Conservation (phyloP, 306 rosid species). For the Inga leiocalycina region DNA sequence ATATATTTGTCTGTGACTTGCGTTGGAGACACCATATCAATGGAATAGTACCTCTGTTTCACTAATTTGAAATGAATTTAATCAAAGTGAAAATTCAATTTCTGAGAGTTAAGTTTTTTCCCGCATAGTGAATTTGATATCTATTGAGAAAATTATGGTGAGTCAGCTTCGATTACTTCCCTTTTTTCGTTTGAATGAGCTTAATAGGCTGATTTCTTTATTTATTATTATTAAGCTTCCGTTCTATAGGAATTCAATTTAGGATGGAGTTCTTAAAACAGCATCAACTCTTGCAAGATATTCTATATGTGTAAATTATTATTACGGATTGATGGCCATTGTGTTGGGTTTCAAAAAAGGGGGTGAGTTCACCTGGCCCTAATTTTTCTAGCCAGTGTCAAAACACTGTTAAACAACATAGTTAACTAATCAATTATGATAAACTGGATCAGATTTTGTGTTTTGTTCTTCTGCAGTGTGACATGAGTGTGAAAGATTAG, state of each 20-base stretch:
- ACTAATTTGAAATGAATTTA: conserved; percentile 5
- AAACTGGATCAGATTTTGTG: neutral
- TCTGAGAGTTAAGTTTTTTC: neutral
- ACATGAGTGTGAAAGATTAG: neutral
- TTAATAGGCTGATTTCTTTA: neutral
- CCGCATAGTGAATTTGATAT: neutral
- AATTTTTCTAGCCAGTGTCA: neutral
- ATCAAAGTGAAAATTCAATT: conserved; percentile 16
- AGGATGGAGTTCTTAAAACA: neutral
- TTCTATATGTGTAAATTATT: neutral
- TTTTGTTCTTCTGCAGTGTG: neutral
- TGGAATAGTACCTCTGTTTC: neutral
- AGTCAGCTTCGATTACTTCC: neutral
- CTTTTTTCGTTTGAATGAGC: neutral
- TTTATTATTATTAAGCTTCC: neutral
- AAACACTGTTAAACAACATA: neutral
- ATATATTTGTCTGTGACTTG: neutral
- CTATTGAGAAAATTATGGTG: neutral
- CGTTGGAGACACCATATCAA: neutral
- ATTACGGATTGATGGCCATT: neutral
- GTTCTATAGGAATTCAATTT: neutral
- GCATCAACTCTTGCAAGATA: neutral
- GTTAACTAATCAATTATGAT: neutral
- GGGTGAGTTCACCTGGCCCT: neutral
- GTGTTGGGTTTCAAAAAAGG: neutral